Evolutionary conservation across 352 stramenopile genomes (phyloP).

Genomic region (Achlya hypogyna): DNA sequence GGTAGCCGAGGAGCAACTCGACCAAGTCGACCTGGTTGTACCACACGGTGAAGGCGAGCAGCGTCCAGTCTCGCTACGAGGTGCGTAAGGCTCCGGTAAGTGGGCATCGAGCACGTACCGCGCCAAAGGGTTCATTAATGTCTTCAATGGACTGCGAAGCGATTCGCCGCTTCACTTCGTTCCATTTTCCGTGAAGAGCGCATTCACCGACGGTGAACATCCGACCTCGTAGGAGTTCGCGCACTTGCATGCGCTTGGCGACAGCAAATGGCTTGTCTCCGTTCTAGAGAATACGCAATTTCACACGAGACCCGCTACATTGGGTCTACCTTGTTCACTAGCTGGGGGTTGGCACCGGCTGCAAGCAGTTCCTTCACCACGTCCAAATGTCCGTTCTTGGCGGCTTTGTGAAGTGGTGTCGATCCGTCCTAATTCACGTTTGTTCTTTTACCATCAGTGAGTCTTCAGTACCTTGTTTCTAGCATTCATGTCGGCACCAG

Average conservation of each 20-base stretch:
- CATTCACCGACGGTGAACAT: slow-evolving; percentile 9
- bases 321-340: not conserved
- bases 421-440: not conserved
- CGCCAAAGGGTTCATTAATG: slow-evolving; percentile 15
- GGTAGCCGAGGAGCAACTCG: not conserved
- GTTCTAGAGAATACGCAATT: not conserved
- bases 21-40: slow-evolving; percentile 11
- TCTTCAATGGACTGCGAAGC: not conserved
- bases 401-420: slow-evolving; percentile 8
- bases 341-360: slow-evolving; percentile 2
- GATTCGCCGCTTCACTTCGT: slow-evolving; percentile 12
- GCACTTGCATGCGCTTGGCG: slow-evolving; percentile 3
- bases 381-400: slow-evolving; percentile 6
- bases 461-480: not conserved
- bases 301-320: not conserved
- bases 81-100: not conserved
- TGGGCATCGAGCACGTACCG: not conserved
- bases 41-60: slow-evolving; percentile 1
- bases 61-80: not conserved
- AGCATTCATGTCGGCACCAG: not conserved
- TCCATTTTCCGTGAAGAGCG: not conserved
- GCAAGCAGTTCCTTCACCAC: not conserved
- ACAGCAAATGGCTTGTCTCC: slow-evolving; percentile 4
- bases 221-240: not conserved
- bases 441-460: not conserved